Conservation (phyloP, 2,329 filamentous ascomycete genomes). For the Talaromyces marneffei region DNA sequence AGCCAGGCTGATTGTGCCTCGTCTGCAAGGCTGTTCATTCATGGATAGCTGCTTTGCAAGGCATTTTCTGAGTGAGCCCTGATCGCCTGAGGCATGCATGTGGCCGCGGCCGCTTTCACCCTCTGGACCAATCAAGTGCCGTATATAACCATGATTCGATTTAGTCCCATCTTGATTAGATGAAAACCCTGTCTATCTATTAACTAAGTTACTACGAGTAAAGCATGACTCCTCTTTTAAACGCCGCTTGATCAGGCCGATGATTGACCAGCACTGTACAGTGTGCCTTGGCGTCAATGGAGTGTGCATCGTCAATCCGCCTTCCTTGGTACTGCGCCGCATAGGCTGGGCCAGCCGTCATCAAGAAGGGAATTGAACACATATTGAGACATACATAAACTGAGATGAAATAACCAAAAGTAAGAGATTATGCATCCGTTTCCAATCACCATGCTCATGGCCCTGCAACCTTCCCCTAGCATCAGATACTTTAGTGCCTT, state of each 20-base stretch:
- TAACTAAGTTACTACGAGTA: background rate
- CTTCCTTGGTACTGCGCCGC: background rate
- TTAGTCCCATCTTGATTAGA: background rate
- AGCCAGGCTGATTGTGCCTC: background rate
- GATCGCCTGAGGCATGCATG: background rate
- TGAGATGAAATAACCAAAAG: background rate
- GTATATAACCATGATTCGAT: background rate
- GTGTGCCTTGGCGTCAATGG: background rate
- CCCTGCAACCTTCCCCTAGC: background rate
- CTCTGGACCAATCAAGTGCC: background rate
- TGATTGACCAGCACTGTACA: background rate
- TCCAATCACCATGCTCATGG: background rate
- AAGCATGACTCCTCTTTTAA: background rate
- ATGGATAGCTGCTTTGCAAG: background rate
- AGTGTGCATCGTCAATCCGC: background rate
- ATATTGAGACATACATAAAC: background rate
- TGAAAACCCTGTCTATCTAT: background rate
- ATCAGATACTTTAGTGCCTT: background rate
- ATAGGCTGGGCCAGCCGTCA: background rate
- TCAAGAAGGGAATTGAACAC: background rate
- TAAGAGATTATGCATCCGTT: background rate
- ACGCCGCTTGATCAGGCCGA: background rate
- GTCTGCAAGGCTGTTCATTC: background rate
- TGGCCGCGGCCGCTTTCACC: background rate
- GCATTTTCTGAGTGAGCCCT: conserved; percentile 1